Evolutionary conservation across 331 rosid genomes (phyloP), one percentile per base, ranked within the genome.

Genomic region (Quercus lobata): DNA sequence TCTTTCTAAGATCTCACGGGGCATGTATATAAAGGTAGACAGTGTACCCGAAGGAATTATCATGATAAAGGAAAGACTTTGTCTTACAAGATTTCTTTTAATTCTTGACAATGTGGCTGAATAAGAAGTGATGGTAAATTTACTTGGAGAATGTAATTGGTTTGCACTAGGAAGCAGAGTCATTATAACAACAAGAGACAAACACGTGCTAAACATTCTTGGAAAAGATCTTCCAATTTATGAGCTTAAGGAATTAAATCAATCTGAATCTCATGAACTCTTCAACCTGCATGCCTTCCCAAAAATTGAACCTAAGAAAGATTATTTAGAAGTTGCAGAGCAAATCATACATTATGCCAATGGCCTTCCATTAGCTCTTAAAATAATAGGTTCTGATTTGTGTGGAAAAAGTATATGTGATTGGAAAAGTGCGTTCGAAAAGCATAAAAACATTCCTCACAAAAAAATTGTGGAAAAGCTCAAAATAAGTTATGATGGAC

Each of bases 141-240:
- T 82, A 1, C 81, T 74, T 0, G 82, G 82, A 4, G 71, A 34
- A 37, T 0, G 55, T n/a, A 22, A 71, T 60, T 83, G 83, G 86
- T 54, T 79, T 83, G 78, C 78, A 30, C 1, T 0, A 52, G 57
- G 55, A 7, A 77, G 75, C 4, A 52, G 11, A 55, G 69, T 77
- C 12, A 77, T 77, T 34, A 7, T 79, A 19, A 79, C 82, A 3
- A 79, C 41, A 1, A 71, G 73, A 58, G 62, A 72, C 34, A 4
- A 7, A 5, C 14, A 14, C 0, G 32, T 79, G 52, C 22, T 79
- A 19, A 29, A 6, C 0, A 30, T 21, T 17, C 60, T 11, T 46
- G 53, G 53, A 24, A 21, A n/a, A 22, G 4, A 15, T n/a, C 0
- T 0, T 9, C 22, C 0, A 12, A 6, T 9, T 3, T 77, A 21